Base-by-base conservation (phyloP, 1,284 basidiomycete genomes). In the Malassezia nana region DNA sequence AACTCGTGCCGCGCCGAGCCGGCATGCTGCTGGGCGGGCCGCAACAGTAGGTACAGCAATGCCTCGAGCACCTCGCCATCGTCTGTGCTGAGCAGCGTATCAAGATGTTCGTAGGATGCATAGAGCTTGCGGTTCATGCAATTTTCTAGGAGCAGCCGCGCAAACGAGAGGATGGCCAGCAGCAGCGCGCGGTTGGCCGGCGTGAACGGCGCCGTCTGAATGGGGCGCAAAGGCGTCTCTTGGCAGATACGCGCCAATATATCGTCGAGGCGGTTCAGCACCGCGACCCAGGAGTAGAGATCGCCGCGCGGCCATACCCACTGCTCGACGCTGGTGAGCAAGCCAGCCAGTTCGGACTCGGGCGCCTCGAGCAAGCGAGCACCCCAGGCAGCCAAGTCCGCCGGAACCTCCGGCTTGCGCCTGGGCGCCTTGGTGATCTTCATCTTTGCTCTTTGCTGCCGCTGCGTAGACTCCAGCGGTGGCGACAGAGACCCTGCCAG, bases 221-320 rank as follows among this genome's bases (percentile, higher is more conserved):
- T 53, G 18, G 62, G 63, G 46, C 41, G 33, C n/a, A 74, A 52
- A 44, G 64, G 64, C 75, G 96, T 92, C 76, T 85, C 84, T 58
- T 80, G 80, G 74, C 92, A 86, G 59, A 85, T 79, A 43, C 83
- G 81, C 69, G 87, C 89, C 60, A 98, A 80, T 59, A 94, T 83
- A 56, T 79, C 78, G 76, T 96, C 94, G 74, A 98, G 92, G 74
- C 87, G 86, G 79, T 99, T 92, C 45, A 98, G 82, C 54, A 91
- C 87, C 68, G 84, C 84, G 68, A 89, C 84, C 94, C 94, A 99
- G 54, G 87, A 85, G 77, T 95, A 89, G 56, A 99, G 81, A 79
- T 99, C 94, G 54, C 90, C 92, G 61, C 94, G 82, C 25, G 91
- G 89, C 85, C 89, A 98, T 75, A 82, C 84, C 94, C 94, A 99